A percentile compares a stretch with the other conserved stretches of the same genome.
These are phyloP conservation scores for Sporothrix curviconia DNA, from an alignment of 2,329 filamentous ascomycete species.

Conservation along the genomic window DNA sequence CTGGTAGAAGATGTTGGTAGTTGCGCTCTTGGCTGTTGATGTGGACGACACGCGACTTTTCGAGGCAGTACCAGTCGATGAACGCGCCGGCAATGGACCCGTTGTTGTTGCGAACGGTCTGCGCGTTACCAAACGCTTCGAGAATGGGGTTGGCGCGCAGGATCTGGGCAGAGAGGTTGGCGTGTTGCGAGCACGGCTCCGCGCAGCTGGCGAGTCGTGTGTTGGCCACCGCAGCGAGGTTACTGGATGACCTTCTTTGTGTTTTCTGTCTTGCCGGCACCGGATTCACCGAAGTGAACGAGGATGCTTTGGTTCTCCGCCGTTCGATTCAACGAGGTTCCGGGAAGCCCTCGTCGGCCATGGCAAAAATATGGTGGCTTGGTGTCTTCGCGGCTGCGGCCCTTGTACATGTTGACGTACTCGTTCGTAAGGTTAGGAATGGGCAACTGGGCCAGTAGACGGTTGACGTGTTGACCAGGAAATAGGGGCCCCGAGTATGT, in stretches of 20 bases:
- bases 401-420: constrained; percentile 97
- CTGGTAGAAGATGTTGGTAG: constrained; percentile 97
- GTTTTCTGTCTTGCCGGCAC: constrained; percentile 97
- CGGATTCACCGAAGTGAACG: constrained; percentile 95
- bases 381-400: constrained; percentile 82
- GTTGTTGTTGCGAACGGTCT: constrained; percentile 89
- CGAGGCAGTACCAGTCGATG: constrained; percentile 96
- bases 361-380: constrained; percentile 96
- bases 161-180: constrained; percentile 93
- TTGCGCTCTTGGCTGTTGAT: constrained; percentile 85
- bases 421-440: constrained; percentile 98
- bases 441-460: constrained; percentile 85
- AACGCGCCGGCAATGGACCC: constrained; percentile 93
- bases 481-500: constrained; percentile 96
- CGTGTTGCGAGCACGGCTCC: constrained; percentile 55
- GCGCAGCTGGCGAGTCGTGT: constrained; percentile 60
- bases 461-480: constrained; percentile 95
- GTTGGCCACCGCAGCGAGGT: constrained; percentile 84
- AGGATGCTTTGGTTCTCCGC: constrained; percentile 94
- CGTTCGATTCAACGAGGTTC: constrained; percentile 91
- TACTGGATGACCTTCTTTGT: constrained; percentile 99
- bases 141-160: constrained; percentile 93
- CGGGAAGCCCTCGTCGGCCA: constrained; percentile 96
- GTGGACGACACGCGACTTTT: constrained; percentile 94
- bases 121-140: constrained; percentile 95